phyloP scores from a whole-genome alignment of 495 filamentous ascomycete genomes.

The Neurospora sp. region DNA sequence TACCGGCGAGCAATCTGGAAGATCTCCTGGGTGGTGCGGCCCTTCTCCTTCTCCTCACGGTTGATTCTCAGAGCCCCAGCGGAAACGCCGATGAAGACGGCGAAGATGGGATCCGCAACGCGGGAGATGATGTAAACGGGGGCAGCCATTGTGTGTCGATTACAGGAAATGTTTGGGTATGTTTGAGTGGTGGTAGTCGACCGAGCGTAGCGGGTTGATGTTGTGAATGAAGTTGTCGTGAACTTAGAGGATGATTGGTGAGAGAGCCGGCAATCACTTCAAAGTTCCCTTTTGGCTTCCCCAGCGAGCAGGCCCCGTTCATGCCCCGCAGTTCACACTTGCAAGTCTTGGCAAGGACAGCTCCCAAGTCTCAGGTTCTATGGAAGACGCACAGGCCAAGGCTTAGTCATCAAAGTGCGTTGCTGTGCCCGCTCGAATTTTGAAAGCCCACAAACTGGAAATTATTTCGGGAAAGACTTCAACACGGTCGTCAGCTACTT shows the following conservation, averaged over 20 bases:
- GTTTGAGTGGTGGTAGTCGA: neutral
- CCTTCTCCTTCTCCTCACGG: conserved; percentile 71
- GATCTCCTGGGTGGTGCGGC: conserved; percentile 42
- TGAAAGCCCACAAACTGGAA: conserved; percentile 30
- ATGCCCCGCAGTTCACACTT: neutral
- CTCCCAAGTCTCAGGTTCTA: neutral
- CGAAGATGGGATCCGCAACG: conserved; percentile 77
- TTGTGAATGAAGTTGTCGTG: neutral
- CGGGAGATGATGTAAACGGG: conserved; percentile 53
- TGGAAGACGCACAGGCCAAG: conserved; percentile 12
- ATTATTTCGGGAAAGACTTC: conserved; percentile 25
- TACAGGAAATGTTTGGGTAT: neutral
- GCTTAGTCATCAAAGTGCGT: conserved; percentile 17
- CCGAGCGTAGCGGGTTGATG: neutral
- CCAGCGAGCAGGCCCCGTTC: neutral
- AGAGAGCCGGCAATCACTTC: neutral
- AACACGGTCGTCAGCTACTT: conserved; percentile 15
- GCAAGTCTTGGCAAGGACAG: neutral
- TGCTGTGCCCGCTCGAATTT: conserved; percentile 24
- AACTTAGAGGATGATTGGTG: neutral
- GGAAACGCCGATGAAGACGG: conserved; percentile 60
- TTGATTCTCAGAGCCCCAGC: conserved; percentile 62
- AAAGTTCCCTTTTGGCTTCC: neutral
- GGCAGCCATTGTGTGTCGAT: conserved; percentile 32
- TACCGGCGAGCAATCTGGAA: conserved; percentile 41